Percentiles rank a stretch among this genome's conserved stretches.
phyloP scores from a whole-genome alignment of 2,329 filamentous ascomycete species.

The Teratosphaeria zuluensis region DNA sequence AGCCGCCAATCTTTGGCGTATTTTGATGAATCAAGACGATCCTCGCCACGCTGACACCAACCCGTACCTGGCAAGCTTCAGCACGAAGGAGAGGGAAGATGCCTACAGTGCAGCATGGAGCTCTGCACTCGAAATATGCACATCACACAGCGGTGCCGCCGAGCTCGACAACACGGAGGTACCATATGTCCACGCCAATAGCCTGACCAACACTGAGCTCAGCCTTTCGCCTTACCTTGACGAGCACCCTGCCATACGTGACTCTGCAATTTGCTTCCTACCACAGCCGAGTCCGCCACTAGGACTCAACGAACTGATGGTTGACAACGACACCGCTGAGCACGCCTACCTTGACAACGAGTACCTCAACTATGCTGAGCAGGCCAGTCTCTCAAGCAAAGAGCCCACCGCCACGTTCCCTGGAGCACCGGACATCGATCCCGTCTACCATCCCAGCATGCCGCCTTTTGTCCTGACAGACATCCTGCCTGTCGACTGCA shows the following conservation, averaged over 20 bases:
- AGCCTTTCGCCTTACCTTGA: slow-evolving; percentile 2
- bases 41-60: background rate
- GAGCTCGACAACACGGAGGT: slow-evolving; percentile 15
- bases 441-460: background rate
- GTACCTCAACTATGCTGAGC: background rate
- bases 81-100: background rate
- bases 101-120: background rate
- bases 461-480: slow-evolving; percentile 1
- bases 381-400: background rate
- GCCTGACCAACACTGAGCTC: slow-evolving; percentile 15
- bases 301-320: slow-evolving; percentile 13
- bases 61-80: slow-evolving; percentile 5
- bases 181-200: slow-evolving; percentile 21
- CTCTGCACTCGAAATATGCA: background rate
- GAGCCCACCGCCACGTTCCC: background rate
- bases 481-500: slow-evolving; percentile 2
- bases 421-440: background rate
- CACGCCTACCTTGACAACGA: background rate
- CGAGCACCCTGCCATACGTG: slow-evolving; percentile 3
- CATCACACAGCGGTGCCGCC: background rate
- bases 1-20: slow-evolving; percentile 20
- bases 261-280: slow-evolving; percentile 11
- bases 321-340: slow-evolving; percentile 8
- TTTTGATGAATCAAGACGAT: slow-evolving; percentile 9
- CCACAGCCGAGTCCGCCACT: slow-evolving; percentile 7